A percentile compares a stretch with the other conserved stretches of the same genome.
Evolutionary conservation across 805 yeast genomes (phyloP).

Genomic region (Ogataea angusta): DNA sequence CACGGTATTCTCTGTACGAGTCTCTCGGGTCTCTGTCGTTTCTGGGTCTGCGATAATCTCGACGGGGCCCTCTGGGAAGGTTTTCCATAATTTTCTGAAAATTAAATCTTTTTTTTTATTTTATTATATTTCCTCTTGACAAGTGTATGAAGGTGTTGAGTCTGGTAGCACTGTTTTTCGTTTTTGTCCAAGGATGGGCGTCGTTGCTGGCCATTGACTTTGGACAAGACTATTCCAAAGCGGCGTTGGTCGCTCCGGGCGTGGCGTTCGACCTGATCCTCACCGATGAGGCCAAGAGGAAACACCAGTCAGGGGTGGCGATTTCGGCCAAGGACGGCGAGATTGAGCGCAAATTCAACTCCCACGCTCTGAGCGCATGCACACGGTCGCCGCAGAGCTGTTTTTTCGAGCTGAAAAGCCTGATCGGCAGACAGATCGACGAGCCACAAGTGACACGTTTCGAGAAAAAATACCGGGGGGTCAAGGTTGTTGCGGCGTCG

Average conservation of each 20-base stretch:
- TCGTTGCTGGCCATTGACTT: constrained; percentile 86
- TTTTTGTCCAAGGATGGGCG: constrained; percentile 27
- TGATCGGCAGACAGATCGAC: constrained; percentile 62
- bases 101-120: neutral
- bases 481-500: constrained; percentile 40
- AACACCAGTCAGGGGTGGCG: constrained; percentile 78
- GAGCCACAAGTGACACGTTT: constrained; percentile 48
- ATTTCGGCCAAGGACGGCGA: constrained; percentile 46
- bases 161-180: constrained; percentile 2
- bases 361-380: constrained; percentile 65
- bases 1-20: neutral
- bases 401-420: constrained; percentile 60
- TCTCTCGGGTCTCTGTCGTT: constrained; percentile 10
- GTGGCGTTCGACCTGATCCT: constrained; percentile 83
- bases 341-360: constrained; percentile 73
- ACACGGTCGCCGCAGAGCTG: constrained; percentile 73
- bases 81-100: constrained; percentile 3
- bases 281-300: constrained; percentile 88
- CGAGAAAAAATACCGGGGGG: constrained; percentile 57
- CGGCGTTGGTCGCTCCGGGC: constrained; percentile 87
- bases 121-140: neutral
- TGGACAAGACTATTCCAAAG: constrained; percentile 85
- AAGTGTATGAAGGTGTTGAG: constrained; percentile 5
- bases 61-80: constrained; percentile 8
- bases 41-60: constrained; percentile 4